Percentiles rank a stretch among this genome's conserved stretches.
Conservation (phyloP, 1,284 basidiomycete species). For the Sanguinoderma infundibulare region DNA sequence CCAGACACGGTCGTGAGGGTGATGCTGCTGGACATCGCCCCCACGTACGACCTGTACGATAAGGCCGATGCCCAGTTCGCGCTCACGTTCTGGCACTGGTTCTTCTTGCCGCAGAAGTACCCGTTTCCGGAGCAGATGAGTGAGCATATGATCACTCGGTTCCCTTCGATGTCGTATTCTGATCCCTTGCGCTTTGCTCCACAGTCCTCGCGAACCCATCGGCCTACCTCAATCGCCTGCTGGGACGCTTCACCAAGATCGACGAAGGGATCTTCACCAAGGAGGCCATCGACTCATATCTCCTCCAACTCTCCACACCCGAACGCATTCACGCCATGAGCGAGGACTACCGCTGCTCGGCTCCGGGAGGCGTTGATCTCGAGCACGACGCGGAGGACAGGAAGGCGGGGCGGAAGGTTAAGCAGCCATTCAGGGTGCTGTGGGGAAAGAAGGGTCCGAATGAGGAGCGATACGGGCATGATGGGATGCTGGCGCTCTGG, state of each 20-base stretch:
- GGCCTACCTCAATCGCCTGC: background rate
- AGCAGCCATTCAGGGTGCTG: background rate
- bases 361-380: background rate
- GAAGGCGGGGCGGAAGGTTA: background rate
- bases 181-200: background rate
- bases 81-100: constrained; percentile 2
- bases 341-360: background rate
- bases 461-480: background rate
- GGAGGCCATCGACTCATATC: background rate
- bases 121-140: background rate
- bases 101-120: background rate
- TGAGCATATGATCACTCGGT: background rate
- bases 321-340: background rate
- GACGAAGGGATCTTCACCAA: background rate
- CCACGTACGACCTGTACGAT: background rate
- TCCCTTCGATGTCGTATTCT: background rate
- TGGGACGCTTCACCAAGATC: background rate
- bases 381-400: background rate
- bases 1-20: background rate
- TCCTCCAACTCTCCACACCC: background rate
- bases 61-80: background rate
- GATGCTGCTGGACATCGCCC: constrained; percentile 3
- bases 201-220: background rate
- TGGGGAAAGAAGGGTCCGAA: background rate
- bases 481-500: background rate